A percentile compares a stretch with the other conserved stretches of the same genome.
phyloP scores from a whole-genome alignment of 768 basidiomycete genomes.

The Tulasnella sp. region DNA sequence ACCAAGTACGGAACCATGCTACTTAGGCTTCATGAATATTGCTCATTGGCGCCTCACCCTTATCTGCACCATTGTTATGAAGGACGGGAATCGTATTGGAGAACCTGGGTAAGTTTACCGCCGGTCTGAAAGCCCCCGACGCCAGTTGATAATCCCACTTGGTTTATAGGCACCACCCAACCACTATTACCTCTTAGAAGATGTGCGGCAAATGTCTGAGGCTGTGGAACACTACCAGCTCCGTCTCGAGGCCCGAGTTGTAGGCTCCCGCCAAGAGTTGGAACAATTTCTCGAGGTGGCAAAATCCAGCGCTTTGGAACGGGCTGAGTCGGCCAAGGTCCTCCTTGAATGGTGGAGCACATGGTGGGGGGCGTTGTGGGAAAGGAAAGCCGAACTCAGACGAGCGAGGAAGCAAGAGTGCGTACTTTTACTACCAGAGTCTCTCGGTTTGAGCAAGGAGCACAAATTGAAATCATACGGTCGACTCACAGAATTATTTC shows the following conservation, averaged over 20 bases:
- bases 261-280: background rate
- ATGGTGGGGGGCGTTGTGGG: too few relatives aligned
- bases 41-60: background rate
- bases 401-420: background rate
- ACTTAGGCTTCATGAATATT: too few relatives aligned
- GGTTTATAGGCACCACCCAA: background rate
- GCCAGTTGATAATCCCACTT: background rate
- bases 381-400: background rate
- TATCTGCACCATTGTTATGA: background rate
- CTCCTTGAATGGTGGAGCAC: background rate
- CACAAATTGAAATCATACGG: background rate
- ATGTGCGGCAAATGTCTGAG: background rate
- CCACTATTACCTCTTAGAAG: background rate
- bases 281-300: background rate
- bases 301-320: background rate
- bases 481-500: background rate
- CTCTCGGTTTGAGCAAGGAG: background rate
- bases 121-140: background rate
- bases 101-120: background rate
- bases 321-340: background rate
- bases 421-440: background rate
- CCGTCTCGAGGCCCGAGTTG: background rate
- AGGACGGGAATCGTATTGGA: background rate
- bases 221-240: background rate
- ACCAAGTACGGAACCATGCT: background rate